Base-by-base conservation (phyloP, 208 protist genomes). In the Zelonia costaricensis region DNA sequence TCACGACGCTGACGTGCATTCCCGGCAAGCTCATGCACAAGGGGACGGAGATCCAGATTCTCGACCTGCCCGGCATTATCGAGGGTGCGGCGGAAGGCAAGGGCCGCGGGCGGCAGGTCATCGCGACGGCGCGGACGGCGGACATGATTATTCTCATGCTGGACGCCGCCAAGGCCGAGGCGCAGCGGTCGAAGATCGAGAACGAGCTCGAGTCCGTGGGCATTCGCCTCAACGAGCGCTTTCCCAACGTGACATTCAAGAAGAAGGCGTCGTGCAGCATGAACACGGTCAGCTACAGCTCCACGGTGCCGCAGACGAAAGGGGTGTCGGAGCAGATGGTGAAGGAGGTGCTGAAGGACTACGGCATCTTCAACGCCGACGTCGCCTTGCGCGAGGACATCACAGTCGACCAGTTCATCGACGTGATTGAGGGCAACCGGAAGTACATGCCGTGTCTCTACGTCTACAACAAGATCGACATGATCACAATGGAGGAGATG, bases 1-100 rank as follows among this genome's bases (percentile, higher is more conserved):
- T 99, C 83, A 99, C 98, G 33, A 99, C 98, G 6, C 88, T 99
- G 13, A 99, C 98, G 16, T 99, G 97, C 82, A 99, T 99, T 78
- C 98, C 98, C 12, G 98, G 98, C 38, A 95, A 99, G 47, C 82
- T 99, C 28, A 62, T 95, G 55, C 94, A 98, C 82, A 98, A 96
- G 54, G 97, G 95, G 9, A 97, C 97, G 7, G 93, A 97, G 42
- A 98, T 99, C 57, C 98, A 99, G 76, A 90, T 99, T 70, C 79
- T 99, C 16, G 98, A 99, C 80, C 67, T 99, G 12, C 98, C 98
- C 18, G 98, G 98, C 72, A 99, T 99, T 68, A 99, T 99, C 70
- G 97, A 99, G 76, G 98, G 98, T 36, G 98, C 98, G 0, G 84
- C 96, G 2, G 88, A 98, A 40, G 97, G 98, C 9, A 98, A 97